phyloP scores from a whole-genome alignment of 345 rosid genomes.

The Cardamine chenopodiifolia region DNA sequence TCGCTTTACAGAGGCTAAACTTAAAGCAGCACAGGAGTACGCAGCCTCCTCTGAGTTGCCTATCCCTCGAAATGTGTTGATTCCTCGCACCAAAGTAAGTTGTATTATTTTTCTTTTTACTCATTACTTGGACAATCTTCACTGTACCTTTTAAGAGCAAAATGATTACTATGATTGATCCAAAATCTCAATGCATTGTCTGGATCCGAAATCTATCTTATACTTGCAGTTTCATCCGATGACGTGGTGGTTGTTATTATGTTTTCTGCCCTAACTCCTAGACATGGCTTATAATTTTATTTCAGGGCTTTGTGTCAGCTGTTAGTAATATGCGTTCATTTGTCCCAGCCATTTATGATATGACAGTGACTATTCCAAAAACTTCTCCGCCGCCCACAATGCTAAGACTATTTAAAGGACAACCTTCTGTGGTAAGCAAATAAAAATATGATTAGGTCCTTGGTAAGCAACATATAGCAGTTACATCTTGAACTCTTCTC shows the following conservation, averaged over 20 bases:
- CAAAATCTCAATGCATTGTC: conserved; percentile 25
- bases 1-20: conserved; percentile 92
- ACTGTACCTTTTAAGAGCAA: background rate
- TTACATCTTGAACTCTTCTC: conserved; percentile 15
- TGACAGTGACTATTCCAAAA: conserved; percentile 79
- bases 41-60: conserved; percentile 85
- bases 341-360: conserved; percentile 93
- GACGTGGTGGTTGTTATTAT: conserved; percentile 7
- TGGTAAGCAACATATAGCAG: background rate
- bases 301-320: conserved; percentile 96
- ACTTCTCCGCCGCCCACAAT: conserved; percentile 79
- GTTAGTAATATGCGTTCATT: conserved; percentile 90
- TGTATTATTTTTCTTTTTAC: background rate
- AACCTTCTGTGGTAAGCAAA: conserved; percentile 82
- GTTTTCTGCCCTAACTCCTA: conserved; percentile 7
- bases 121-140: conserved; percentile 3
- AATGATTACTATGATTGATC: conserved; percentile 13
- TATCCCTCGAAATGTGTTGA: conserved; percentile 84
- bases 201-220: background rate
- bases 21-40: conserved; percentile 91
- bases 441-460: conserved; percentile 22
- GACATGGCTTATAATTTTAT: conserved; percentile 24
- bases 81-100: conserved; percentile 95
- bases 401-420: conserved; percentile 79
- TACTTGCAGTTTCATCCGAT: background rate